Evolutionary conservation across 2,329 filamentous ascomycete species (phyloP).

Genomic region (Pseudopithomyces chartarum): DNA sequence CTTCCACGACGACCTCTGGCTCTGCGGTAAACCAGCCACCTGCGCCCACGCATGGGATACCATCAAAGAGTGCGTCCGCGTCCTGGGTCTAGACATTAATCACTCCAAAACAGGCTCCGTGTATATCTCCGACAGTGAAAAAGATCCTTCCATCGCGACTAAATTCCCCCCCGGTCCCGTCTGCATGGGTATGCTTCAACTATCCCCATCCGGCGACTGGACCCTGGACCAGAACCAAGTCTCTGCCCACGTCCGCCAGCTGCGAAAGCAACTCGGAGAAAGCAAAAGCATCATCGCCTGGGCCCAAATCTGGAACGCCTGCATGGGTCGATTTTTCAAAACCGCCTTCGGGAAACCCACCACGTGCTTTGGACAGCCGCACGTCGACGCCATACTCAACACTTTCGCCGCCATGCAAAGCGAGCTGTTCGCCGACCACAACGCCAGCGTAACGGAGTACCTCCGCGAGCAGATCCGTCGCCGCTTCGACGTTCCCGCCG

Average conservation of each 20-base stretch:
- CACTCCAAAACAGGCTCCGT: constrained; percentile 43
- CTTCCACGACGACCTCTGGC: constrained; percentile 54
- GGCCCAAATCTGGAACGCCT: constrained; percentile 54
- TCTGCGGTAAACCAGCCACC: constrained; percentile 44
- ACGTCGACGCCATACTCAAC: constrained; percentile 55
- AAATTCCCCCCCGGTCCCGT: constrained; percentile 14
- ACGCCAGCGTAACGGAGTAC: constrained; percentile 24
- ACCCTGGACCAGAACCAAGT: constrained; percentile 18
- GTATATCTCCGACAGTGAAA: constrained; percentile 5
- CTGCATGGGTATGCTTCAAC: constrained; percentile 18
- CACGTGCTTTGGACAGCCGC: constrained; percentile 54
- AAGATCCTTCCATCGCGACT: constrained; percentile 4
- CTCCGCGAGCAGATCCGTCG: constrained; percentile 53
- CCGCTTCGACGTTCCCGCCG: constrained; percentile 55
- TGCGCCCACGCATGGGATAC: constrained; percentile 48
- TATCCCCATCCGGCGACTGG: constrained; percentile 15
- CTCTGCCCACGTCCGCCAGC: constrained; percentile 15
- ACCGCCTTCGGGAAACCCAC: constrained; percentile 56
- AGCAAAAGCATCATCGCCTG: constrained; percentile 17
- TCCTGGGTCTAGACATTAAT: constrained; percentile 51
- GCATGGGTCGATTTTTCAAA: constrained; percentile 54
- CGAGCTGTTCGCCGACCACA: constrained; percentile 44
- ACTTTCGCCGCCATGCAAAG: constrained; percentile 54
- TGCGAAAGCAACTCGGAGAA: constrained; percentile 16
- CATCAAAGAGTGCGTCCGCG: constrained; percentile 46